Evolutionary conservation across 345 rosid genomes (phyloP).

Genomic region (Euphorbia lathyris): DNA sequence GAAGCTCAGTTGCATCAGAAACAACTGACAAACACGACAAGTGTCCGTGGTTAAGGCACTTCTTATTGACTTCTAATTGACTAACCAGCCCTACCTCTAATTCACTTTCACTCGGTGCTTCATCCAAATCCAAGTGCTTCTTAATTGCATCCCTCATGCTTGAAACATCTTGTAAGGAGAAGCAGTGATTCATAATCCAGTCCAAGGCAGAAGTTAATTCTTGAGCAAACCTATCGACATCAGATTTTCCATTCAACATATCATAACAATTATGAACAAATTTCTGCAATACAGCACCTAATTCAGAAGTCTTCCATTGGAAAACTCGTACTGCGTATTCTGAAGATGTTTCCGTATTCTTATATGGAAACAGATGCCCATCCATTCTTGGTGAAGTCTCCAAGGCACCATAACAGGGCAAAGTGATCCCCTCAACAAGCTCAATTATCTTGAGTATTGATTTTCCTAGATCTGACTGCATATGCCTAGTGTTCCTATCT

Average conservation of each 20-base stretch:
- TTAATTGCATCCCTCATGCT: conserved; percentile 72
- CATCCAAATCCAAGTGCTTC: conserved; percentile 72
- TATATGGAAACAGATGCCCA: conserved; percentile 30
- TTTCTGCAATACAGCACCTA: conserved; percentile 43
- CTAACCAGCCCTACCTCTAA: conserved; percentile 40
- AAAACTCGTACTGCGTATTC: conserved; percentile 71
- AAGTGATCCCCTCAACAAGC: conserved; percentile 60
- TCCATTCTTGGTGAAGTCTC: conserved; percentile 40
- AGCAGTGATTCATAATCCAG: conserved; percentile 86
- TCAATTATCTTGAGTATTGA: conserved; percentile 60
- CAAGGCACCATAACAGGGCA: conserved; percentile 23
- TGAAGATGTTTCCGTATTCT: conserved; percentile 48
- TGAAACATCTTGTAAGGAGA: conserved; percentile 90
- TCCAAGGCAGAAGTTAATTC: conserved; percentile 62
- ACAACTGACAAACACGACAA: conserved; percentile 9
- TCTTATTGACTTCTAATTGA: conserved; percentile 42
- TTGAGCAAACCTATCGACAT: conserved; percentile 49
- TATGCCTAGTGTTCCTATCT: conserved; percentile 24
- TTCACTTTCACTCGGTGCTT: conserved; percentile 59
- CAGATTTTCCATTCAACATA: conserved; percentile 55
- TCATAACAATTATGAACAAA: conserved; percentile 67
- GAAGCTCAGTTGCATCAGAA: conserved; percentile 15
- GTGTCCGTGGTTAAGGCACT: conserved; percentile 15
- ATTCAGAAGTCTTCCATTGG: conserved; percentile 90
- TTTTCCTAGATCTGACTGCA: conserved; percentile 44